Evolutionary conservation across 2,329 filamentous ascomycete genomes (phyloP).

Genomic region (Trichoderma lentiforme): DNA sequence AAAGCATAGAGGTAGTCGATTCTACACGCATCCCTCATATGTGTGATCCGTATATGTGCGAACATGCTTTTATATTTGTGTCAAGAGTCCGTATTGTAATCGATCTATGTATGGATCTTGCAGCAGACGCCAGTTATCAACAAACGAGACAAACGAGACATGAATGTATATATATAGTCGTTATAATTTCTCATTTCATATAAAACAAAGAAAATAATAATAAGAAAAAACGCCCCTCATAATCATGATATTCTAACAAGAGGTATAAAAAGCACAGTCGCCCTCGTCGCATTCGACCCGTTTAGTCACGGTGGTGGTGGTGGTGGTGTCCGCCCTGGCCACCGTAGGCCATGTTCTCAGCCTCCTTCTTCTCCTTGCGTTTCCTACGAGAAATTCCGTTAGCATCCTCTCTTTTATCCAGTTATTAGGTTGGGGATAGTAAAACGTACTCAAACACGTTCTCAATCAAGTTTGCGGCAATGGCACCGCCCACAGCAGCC

Average conservation of each 20-base stretch:
- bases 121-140: neutral
- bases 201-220: neutral
- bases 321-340: neutral
- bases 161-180: neutral
- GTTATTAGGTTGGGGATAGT: too few relatives aligned
- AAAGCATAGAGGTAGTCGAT: neutral
- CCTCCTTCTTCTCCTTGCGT: slow-evolving; percentile 21
- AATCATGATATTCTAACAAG: neutral
- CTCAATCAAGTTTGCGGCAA: slow-evolving; percentile 53
- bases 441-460: slow-evolving; percentile 36
- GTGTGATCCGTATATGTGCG: neutral
- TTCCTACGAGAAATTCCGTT: neutral
- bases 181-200: neutral
- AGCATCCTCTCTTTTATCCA: neutral
- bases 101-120: neutral
- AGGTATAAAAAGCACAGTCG: neutral
- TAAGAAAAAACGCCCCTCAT: neutral
- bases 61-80: neutral
- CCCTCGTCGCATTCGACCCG: neutral
- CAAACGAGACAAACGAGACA: neutral
- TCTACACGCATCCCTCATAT: neutral
- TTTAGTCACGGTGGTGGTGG: slow-evolving; percentile 20
- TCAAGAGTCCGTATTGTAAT: neutral
- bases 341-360: neutral
- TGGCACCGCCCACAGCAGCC: slow-evolving; percentile 49